A percentile compares a stretch with the other conserved stretches of the same genome.
phyloP scores from a whole-genome alignment of 2,329 filamentous ascomycete genomes.

The Plectosphaerella cucumerina region DNA sequence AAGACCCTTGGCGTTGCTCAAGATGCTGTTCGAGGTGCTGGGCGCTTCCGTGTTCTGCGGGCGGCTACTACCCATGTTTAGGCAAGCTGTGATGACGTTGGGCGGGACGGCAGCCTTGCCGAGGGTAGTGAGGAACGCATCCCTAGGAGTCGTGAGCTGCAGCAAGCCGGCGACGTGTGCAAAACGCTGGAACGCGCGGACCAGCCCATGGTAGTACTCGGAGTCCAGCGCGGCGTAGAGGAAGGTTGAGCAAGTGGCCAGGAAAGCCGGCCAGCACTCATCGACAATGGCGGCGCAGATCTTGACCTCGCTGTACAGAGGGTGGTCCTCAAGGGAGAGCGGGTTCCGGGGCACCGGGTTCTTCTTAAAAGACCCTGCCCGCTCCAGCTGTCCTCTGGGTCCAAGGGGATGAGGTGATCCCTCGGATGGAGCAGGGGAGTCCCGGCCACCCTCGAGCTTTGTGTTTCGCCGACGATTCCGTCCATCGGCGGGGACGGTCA shows the following conservation, averaged over 20 bases:
- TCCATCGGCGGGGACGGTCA: slow-evolving; percentile 76
- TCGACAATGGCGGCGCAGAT: slow-evolving; percentile 81
- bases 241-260: slow-evolving; percentile 94
- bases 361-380: slow-evolving; percentile 61
- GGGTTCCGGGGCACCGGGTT: slow-evolving; percentile 83
- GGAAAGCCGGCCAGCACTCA: slow-evolving; percentile 90
- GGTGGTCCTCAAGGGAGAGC: slow-evolving; percentile 67
- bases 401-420: slow-evolving; percentile 1
- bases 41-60: slow-evolving; percentile 43
- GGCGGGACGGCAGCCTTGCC: slow-evolving; percentile 90
- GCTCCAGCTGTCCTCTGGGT: slow-evolving; percentile 39
- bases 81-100: slow-evolving; percentile 62
- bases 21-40: slow-evolving; percentile 42
- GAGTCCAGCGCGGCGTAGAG: slow-evolving; percentile 87
- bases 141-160: slow-evolving; percentile 77
- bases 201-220: slow-evolving; percentile 88
- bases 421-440: slow-evolving; percentile 33
- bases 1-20: slow-evolving; percentile 67
- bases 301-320: slow-evolving; percentile 66
- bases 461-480: slow-evolving; percentile 46
- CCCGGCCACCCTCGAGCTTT: slow-evolving; percentile 38
- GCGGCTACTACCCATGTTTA: slow-evolving; percentile 43
- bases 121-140: slow-evolving; percentile 91
- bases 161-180: slow-evolving; percentile 90
- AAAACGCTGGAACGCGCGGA: slow-evolving; percentile 91